Conservation (phyloP, 768 basidiomycete species). For the Panus rudis region DNA sequence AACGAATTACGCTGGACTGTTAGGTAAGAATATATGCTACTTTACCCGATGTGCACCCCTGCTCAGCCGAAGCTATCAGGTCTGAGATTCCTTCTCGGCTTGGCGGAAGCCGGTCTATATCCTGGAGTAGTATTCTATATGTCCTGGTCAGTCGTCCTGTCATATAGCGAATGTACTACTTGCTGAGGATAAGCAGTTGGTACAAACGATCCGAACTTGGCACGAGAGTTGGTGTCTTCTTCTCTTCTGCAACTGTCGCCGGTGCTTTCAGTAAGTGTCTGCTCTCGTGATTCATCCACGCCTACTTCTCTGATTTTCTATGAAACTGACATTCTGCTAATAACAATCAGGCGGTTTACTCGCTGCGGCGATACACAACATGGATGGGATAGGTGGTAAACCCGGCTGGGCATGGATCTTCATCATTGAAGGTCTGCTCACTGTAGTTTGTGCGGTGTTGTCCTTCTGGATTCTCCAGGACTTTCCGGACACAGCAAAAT, state of each 20-base stretch:
- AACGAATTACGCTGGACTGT: conserved; percentile 51
- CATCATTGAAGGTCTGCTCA: conserved; percentile 67
- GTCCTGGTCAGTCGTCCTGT: conserved; percentile 39
- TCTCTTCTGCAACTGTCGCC: conserved; percentile 71
- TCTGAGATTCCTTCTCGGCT: conserved; percentile 52
- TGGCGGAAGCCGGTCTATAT: conserved; percentile 46
- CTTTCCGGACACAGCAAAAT: conserved; percentile 71
- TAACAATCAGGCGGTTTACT: conserved; percentile 62
- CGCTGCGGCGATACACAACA: conserved; percentile 60
- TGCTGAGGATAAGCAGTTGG: conserved; percentile 43
- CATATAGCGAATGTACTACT: background rate
- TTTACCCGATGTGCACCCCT: background rate
- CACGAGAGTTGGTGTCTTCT: conserved; percentile 66
- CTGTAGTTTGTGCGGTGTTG: conserved; percentile 47
- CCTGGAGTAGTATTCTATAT: conserved; percentile 55
- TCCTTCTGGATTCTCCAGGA: conserved; percentile 75
- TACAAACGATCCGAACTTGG: conserved; percentile 75
- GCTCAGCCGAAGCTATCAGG: conserved; percentile 26
- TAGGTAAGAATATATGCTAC: conserved; percentile 34
- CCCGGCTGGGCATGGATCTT: conserved; percentile 68
- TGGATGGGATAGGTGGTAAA: conserved; percentile 61
- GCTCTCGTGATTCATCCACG: background rate
- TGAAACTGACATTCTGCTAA: background rate
- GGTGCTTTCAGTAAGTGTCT: conserved; percentile 58
- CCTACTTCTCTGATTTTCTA: background rate